Conservation (phyloP, 148 eudicot genomes). For the Arctostaphylos glauca region DNA sequence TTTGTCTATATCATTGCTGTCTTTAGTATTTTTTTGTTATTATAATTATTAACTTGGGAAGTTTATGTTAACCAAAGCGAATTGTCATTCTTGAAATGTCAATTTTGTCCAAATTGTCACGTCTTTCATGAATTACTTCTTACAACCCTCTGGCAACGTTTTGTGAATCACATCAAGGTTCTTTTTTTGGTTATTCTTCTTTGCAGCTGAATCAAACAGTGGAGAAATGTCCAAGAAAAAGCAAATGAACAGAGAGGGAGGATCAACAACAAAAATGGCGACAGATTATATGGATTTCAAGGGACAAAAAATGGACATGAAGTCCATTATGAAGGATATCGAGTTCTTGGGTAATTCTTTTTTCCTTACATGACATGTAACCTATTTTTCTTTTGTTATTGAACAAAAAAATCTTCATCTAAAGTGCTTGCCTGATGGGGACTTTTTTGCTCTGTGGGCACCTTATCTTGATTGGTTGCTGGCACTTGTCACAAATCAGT, state of each 20-base stretch:
- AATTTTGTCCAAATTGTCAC: not conserved
- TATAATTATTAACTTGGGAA: too few relatives aligned
- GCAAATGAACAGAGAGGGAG: slow-evolving; percentile 25
- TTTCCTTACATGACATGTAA: not conserved
- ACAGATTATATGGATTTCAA: slow-evolving; percentile 36
- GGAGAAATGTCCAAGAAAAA: slow-evolving; percentile 32
- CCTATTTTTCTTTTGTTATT: not conserved
- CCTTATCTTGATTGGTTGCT: not conserved
- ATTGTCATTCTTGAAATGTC: not conserved
- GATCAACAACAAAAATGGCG: not conserved
- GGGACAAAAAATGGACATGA: slow-evolving; percentile 51
- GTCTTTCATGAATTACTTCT: not conserved
- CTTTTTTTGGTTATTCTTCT: not conserved
- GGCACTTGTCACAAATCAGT: not conserved
- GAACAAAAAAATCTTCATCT: not conserved
- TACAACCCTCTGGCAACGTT: not conserved
- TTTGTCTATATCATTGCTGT: too few relatives aligned
- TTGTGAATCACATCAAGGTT: not conserved
- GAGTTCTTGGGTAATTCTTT: slow-evolving; percentile 50
- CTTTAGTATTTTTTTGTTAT: too few relatives aligned
- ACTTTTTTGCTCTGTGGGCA: not conserved
- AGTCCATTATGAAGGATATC: slow-evolving; percentile 65
- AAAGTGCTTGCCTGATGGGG: slow-evolving; percentile 1
- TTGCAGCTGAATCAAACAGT: slow-evolving; percentile 13
- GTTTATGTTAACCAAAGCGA: too few relatives aligned